phyloP scores from a whole-genome alignment of 1,139 yeast species.

The Arxiozyma telluris region DNA sequence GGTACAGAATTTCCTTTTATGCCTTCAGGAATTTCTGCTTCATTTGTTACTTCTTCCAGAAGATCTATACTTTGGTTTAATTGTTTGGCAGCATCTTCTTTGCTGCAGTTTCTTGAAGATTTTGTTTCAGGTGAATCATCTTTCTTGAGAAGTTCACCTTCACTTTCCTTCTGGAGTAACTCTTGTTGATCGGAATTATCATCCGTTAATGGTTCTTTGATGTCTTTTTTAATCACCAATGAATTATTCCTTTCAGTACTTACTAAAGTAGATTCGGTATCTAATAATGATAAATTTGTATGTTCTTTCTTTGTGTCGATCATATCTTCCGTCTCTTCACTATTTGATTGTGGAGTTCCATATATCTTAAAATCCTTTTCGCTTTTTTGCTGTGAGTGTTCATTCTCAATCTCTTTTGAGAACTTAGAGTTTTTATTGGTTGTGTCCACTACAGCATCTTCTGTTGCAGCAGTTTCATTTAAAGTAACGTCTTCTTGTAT shows the following conservation, averaged over 20 bases:
- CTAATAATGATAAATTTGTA: neutral
- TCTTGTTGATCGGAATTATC: neutral
- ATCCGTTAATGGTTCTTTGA: neutral
- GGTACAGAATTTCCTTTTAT: neutral
- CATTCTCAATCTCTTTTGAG: neutral
- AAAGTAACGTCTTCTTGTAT: neutral
- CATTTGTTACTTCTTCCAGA: neutral
- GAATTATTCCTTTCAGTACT: neutral
- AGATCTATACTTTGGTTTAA: neutral
- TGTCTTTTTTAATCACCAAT: neutral
- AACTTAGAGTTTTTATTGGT: neutral
- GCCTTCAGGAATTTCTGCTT: neutral
- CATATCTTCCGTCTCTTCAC: neutral
- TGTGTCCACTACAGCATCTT: neutral
- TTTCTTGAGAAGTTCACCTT: neutral
- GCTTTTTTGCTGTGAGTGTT: neutral
- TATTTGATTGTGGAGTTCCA: neutral
- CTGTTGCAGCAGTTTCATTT: neutral
- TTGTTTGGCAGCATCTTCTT: neutral
- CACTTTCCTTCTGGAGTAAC: neutral
- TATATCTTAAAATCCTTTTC: too few species aligned
- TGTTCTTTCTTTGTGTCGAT: too few species aligned
- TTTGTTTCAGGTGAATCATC: neutral
- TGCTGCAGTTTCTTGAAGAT: neutral
- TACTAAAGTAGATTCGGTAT: neutral